Percentiles rank a stretch among this genome's conserved stretches.
phyloP scores from a whole-genome alignment of 768 basidiomycete genomes.

The Boletus tomentosulus region DNA sequence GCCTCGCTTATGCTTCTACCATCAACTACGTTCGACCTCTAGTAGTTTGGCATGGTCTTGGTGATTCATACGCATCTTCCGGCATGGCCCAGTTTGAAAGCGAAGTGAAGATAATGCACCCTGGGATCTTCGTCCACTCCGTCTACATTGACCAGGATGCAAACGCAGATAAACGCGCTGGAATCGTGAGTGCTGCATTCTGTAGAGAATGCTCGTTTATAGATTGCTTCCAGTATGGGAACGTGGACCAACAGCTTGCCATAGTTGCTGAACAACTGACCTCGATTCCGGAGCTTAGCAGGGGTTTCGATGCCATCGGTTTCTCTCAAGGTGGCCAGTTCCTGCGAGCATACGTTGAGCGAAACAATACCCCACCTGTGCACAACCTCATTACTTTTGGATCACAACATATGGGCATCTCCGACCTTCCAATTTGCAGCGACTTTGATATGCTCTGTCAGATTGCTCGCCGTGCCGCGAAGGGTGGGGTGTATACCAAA shows the following conservation, averaged over 20 bases:
- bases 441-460: conserved; percentile 68
- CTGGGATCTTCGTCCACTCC: conserved; percentile 74
- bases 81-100: conserved; percentile 67
- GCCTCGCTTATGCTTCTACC: conserved; percentile 10
- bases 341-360: conserved; percentile 78
- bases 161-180: conserved; percentile 62
- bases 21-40: conserved; percentile 43
- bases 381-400: conserved; percentile 86
- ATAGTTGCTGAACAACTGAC: conserved; percentile 61
- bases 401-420: conserved; percentile 82
- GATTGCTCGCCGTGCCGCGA: conserved; percentile 56
- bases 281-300: conserved; percentile 55
- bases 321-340: conserved; percentile 92
- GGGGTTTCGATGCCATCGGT: conserved; percentile 83
- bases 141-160: conserved; percentile 61
- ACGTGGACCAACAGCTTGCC: conserved; percentile 66
- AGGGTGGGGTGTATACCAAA: conserved; percentile 59
- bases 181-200: conserved; percentile 53
- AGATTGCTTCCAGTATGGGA: conserved; percentile 57
- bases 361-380: conserved; percentile 67
- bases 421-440: conserved; percentile 65
- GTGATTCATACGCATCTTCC: conserved; percentile 71
- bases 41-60: conserved; percentile 78
- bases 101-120: conserved; percentile 58
- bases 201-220: background rate